Percentiles rank a stretch among this genome's conserved stretches.
Evolutionary conservation across 129 eudicot genomes (phyloP).

Genomic region (Centaurea solstitialis): DNA sequence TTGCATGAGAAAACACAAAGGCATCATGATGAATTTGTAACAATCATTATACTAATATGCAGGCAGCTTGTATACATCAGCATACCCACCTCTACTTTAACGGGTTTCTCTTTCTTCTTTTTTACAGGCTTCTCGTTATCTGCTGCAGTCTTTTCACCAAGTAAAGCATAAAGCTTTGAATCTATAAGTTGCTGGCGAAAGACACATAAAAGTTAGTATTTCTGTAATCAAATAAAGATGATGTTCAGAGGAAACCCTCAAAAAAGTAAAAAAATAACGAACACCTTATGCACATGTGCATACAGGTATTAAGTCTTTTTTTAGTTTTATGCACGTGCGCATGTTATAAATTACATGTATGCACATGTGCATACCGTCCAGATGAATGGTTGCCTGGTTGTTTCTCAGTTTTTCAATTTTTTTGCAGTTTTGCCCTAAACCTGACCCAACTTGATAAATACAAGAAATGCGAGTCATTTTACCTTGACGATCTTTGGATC

Average conservation of each 20-base stretch:
- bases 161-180: slow-evolving; percentile 60
- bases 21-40: background rate
- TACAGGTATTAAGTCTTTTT: too few species aligned
- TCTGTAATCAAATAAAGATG: background rate
- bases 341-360: too few species aligned
- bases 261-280: background rate
- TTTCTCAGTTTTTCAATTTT: too few species aligned
- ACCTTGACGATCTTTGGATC: slow-evolving; percentile 96
- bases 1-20: slow-evolving; percentile 3
- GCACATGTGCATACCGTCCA: too few species aligned
- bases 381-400: too few species aligned
- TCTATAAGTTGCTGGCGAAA: slow-evolving; percentile 69
- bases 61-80: background rate
- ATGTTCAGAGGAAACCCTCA: background rate
- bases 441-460: background rate
- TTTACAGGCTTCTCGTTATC: slow-evolving; percentile 90
- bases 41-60: background rate
- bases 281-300: too few species aligned
- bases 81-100: slow-evolving; percentile 64
- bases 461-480: slow-evolving; percentile 1
- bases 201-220: slow-evolving; percentile 1
- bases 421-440: too few species aligned
- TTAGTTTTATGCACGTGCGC: too few species aligned
- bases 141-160: slow-evolving; percentile 94
- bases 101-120: slow-evolving; percentile 96